Base-by-base conservation (phyloP, 768 basidiomycete species). In the Neoboletus magnificus region DNA sequence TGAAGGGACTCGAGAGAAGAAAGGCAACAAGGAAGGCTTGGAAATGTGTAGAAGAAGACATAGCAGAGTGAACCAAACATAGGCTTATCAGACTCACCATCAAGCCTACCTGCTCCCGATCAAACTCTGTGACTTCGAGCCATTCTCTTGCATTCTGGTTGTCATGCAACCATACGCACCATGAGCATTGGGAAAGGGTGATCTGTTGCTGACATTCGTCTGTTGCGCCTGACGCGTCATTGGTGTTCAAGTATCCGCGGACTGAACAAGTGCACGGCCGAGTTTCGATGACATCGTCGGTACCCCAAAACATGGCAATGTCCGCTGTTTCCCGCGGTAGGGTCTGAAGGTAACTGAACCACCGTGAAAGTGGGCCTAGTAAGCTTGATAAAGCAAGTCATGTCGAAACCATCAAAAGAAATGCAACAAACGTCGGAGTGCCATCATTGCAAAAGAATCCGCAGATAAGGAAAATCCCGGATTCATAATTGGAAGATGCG, bases 331-430 rank as follows among this genome's bases (percentile, higher is more conserved):
- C 66, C 41, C 64, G 55, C n/a, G 87, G 84, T 7, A 91, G 73
- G 12, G 83, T 83, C 60, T 85, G 80, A 6, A 91, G 65, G 70
- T 90, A 91, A 43, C 79, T 81, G 60, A 69, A 76, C 86, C 87
- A 91, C 41, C 73, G 74, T 10, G 88, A 89, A 25, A 52, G 50
- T 44, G 66, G 42, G 35, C 79, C 81, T 51, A 67, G 73, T 46
- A 83, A 64, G 54, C 87, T 89, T 58, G 59, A 55, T 52, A 56
- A 62, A 48, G 32, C 45, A 27, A 62, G 50, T 59, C 33, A 37
- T 23, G 33, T 56, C 40, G 48, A 56, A 51, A 50, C 27, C 33
- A 57, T 39, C 56, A 50, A 30, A 47, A 32, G 40, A 29, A 9
- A 46, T 20, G 27, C n/a, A 47, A 44, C n/a, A 4, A 55, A 40